These are phyloP conservation scores for Crithidia brevicula DNA, from an alignment of 208 protist genomes.

Conservation along the genomic window DNA sequence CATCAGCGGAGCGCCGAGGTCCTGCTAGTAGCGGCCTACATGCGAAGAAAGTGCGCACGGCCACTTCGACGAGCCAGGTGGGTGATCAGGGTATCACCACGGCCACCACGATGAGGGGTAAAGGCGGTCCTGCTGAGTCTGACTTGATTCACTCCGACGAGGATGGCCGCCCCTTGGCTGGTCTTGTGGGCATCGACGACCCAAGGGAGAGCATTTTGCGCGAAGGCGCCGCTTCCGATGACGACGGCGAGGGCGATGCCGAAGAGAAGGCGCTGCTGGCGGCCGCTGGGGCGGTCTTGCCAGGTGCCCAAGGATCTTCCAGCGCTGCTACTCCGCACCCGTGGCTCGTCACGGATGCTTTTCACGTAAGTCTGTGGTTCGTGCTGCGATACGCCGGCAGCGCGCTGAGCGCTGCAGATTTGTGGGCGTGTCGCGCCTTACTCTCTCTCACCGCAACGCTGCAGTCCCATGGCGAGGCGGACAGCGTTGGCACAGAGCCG, in stretches of 20 bases:
- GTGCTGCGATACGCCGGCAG: conserved; percentile 45
- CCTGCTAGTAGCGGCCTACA: background rate
- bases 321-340: conserved; percentile 9
- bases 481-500: background rate
- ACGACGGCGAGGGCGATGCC: conserved; percentile 10
- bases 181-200: too few relatives aligned
- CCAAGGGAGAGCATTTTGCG: background rate
- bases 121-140: too few relatives aligned
- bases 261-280: conserved; percentile 27
- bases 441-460: conserved; percentile 16
- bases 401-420: conserved; percentile 34
- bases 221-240: conserved; percentile 9
- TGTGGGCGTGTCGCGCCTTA: conserved; percentile 37
- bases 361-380: conserved; percentile 63
- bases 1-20: too few relatives aligned
- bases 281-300: background rate
- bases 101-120: too few relatives aligned
- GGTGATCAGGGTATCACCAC: too few relatives aligned
- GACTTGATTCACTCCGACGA: too few relatives aligned
- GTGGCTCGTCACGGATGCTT: conserved; percentile 51
- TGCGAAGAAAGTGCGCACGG: background rate
- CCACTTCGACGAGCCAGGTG: background rate
- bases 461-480: background rate
- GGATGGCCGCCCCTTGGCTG: background rate
- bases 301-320: background rate